Evolutionary conservation across 805 yeast genomes (phyloP).

Genomic region (Teunomyces stri): DNA sequence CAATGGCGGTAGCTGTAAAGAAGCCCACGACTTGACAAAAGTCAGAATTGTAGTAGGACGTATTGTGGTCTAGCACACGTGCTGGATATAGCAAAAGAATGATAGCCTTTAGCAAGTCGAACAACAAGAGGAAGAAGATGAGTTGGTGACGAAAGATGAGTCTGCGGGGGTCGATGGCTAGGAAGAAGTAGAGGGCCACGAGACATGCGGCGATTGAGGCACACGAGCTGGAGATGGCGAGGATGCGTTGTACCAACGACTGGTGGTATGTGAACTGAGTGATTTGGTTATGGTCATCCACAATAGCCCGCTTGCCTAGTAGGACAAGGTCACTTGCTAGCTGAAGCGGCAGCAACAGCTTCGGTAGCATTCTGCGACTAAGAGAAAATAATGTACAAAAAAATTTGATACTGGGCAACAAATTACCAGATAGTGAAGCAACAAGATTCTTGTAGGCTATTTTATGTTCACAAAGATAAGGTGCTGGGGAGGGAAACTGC

Average conservation of each 20-base stretch:
- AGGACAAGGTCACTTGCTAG: neutral
- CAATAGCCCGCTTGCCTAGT: neutral
- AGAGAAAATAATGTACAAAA: neutral
- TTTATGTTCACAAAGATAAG: neutral
- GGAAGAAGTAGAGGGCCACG: constrained; percentile 55
- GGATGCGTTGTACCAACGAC: constrained; percentile 29
- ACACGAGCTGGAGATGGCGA: constrained; percentile 39
- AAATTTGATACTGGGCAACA: neutral
- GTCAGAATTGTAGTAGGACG: constrained; percentile 45
- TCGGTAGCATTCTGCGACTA: neutral
- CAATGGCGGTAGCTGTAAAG: constrained; percentile 75
- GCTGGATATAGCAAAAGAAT: constrained; percentile 68
- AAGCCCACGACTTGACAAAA: constrained; percentile 73
- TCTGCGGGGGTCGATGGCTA: constrained; percentile 62
- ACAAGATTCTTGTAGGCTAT: neutral
- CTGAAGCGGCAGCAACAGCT: neutral
- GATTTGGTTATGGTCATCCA: constrained; percentile 19
- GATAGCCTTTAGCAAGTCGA: constrained; percentile 73
- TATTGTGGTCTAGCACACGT: constrained; percentile 43
- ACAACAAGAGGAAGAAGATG: constrained; percentile 62
- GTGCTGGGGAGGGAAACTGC: neutral
- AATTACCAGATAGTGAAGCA: too few species aligned
- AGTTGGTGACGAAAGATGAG: constrained; percentile 68
- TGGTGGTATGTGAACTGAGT: constrained; percentile 27
- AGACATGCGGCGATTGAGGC: constrained; percentile 48